Conservation (phyloP, 306 rosid genomes). For the Delonix regia region DNA sequence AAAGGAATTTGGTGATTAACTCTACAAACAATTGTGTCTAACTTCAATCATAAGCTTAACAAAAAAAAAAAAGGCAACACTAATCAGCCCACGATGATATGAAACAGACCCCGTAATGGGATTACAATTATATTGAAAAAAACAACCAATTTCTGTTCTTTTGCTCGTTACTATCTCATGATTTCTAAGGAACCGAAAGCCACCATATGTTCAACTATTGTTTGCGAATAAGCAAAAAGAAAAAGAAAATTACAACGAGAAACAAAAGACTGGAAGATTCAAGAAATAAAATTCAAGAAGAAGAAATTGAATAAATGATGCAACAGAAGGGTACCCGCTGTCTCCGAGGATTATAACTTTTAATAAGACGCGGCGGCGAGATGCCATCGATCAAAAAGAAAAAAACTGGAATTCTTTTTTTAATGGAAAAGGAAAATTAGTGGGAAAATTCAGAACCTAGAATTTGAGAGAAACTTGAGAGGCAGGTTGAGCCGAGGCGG, state of each 20-base stretch:
- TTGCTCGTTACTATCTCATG: background rate
- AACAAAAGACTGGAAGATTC: conserved; percentile 10
- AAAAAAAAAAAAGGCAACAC: conserved; percentile 14
- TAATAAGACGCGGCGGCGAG: conserved; percentile 92
- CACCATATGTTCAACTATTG: background rate
- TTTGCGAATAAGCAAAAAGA: background rate
- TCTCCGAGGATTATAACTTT: conserved; percentile 98
- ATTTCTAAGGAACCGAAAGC: conserved; percentile 26
- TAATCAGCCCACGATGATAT: background rate
- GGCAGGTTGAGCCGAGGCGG: background rate
- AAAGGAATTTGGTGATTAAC: conserved; percentile 9
- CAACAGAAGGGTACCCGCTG: conserved; percentile 64
- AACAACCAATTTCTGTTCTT: background rate
- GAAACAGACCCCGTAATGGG: background rate
- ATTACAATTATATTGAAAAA: conserved; percentile 22
- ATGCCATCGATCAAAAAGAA: conserved; percentile 64
- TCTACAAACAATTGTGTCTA: conserved; percentile 19
- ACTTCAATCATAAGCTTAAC: background rate
- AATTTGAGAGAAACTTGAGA: background rate
- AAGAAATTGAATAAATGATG: background rate
- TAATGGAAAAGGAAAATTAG: background rate
- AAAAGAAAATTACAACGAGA: background rate
- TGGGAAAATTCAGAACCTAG: background rate
- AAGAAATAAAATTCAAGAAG: conserved; percentile 1
- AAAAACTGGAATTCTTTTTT: too few relatives aligned